Conservation (phyloP, 805 yeast species). For the Monosporozyma yasuniensis region DNA sequence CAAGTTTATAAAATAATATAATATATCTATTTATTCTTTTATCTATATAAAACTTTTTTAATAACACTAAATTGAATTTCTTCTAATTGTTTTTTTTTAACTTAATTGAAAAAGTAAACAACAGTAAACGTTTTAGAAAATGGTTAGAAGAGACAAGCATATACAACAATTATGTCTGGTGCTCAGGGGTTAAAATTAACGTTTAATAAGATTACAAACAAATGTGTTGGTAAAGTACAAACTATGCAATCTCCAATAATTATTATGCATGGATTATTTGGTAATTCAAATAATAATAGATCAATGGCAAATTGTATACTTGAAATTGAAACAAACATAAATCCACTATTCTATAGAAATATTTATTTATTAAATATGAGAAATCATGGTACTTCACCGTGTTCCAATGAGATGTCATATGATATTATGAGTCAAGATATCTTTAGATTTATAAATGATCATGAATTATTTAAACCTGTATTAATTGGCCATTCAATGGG, state of each 20-base stretch:
- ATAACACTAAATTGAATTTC: neutral
- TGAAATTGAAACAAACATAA: conserved; percentile 28
- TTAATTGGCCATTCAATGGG: conserved; percentile 85
- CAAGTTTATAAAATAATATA: conserved; percentile 35
- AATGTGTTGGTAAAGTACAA: neutral
- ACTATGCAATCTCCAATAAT: conserved; percentile 44
- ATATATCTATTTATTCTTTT: neutral
- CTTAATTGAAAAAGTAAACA: too few species aligned
- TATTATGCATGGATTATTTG: conserved; percentile 84
- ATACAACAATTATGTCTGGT: neutral
- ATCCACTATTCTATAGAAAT: conserved; percentile 45
- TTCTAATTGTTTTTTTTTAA: too few species aligned
- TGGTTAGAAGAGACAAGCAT: neutral
- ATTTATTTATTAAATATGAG: conserved; percentile 70
- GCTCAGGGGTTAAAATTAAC: neutral
- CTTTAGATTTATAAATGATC: conserved; percentile 52
- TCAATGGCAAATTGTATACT: conserved; percentile 43
- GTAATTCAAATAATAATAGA: conserved; percentile 71
- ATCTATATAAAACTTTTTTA: neutral
- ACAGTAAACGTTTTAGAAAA: too few species aligned
- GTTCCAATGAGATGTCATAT: conserved; percentile 60
- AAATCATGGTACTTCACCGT: conserved; percentile 92
- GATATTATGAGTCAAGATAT: conserved; percentile 80
- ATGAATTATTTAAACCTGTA: conserved; percentile 40
- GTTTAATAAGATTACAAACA: neutral